phyloP scores from a whole-genome alignment of 2,329 filamentous ascomycete genomes.

The Colletotrichum noveboracense region DNA sequence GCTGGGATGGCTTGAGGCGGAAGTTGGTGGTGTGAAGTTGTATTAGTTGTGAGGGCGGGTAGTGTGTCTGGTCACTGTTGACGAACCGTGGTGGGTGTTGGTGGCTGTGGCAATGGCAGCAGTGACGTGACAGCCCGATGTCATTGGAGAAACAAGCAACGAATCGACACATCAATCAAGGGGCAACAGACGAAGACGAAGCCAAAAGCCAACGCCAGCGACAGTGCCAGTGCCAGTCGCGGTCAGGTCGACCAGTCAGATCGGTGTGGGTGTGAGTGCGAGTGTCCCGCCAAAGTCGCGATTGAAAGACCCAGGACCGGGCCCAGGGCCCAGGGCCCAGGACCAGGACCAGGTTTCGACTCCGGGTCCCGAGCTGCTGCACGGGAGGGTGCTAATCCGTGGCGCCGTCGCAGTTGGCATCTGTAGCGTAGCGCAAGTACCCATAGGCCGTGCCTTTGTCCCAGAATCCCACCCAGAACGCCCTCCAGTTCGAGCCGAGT shows the following conservation, averaged over 20 bases:
- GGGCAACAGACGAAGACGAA: neutral
- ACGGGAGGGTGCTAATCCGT: constrained; percentile 14
- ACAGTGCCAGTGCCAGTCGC: neutral
- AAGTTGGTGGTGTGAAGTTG: neutral
- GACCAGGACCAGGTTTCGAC: constrained; percentile 6
- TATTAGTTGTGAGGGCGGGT: neutral
- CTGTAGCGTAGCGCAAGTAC: neutral
- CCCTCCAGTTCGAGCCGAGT: neutral
- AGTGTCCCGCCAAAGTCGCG: neutral
- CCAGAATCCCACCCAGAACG: neutral
- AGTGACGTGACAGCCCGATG: constrained; percentile 8
- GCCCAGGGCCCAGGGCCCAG: neutral
- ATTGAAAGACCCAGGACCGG: neutral
- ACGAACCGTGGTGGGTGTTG: neutral
- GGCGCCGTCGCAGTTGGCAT: neutral
- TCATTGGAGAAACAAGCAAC: constrained; percentile 8
- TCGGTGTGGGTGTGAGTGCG: neutral
- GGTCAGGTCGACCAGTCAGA: neutral
- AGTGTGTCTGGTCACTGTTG: neutral
- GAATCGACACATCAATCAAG: neutral
- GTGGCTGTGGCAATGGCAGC: neutral
- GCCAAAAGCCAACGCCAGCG: neutral
- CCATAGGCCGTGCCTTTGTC: neutral
- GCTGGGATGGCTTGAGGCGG: neutral
- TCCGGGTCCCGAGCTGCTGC: constrained; percentile 7